Evolutionary conservation across 192 early-diverging fungal genomes (phyloP).

Genomic region (Rhizophagus clarus): DNA sequence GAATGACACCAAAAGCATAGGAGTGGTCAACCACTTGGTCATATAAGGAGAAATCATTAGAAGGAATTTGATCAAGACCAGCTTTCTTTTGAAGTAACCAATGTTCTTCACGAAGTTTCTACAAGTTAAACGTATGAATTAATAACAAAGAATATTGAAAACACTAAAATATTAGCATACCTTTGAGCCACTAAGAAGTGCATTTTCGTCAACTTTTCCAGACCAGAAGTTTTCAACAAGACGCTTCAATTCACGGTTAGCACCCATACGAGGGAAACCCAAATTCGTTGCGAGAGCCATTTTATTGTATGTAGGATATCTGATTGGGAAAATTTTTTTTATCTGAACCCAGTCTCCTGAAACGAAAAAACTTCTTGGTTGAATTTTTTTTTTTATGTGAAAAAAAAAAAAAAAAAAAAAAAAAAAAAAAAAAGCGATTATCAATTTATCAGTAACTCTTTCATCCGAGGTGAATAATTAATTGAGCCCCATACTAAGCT

Average conservation of each 20-base stretch:
- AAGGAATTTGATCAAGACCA: constrained; percentile 82
- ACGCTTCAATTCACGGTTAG: constrained; percentile 95
- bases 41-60: constrained; percentile 95
- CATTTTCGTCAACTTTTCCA: constrained; percentile 76
- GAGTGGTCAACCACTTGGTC: constrained; percentile 85
- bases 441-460: too few relatives aligned
- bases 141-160: not conserved
- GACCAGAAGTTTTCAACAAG: constrained; percentile 94
- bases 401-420: too few relatives aligned
- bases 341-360: too few relatives aligned
- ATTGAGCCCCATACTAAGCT: too few relatives aligned
- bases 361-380: too few relatives aligned
- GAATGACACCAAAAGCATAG: constrained; percentile 63
- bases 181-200: constrained; percentile 65
- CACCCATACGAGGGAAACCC: constrained; percentile 93
- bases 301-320: not conserved
- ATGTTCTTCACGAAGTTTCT: constrained; percentile 68
- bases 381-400: too few relatives aligned
- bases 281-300: constrained; percentile 54
- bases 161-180: not conserved
- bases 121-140: not conserved
- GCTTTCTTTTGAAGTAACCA: constrained; percentile 70
- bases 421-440: too few relatives aligned
- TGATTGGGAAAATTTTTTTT: too few relatives aligned
- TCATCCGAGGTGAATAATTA: too few relatives aligned